phyloP scores from a whole-genome alignment of 257 asterid species.

The Capsicum baccatum region DNA sequence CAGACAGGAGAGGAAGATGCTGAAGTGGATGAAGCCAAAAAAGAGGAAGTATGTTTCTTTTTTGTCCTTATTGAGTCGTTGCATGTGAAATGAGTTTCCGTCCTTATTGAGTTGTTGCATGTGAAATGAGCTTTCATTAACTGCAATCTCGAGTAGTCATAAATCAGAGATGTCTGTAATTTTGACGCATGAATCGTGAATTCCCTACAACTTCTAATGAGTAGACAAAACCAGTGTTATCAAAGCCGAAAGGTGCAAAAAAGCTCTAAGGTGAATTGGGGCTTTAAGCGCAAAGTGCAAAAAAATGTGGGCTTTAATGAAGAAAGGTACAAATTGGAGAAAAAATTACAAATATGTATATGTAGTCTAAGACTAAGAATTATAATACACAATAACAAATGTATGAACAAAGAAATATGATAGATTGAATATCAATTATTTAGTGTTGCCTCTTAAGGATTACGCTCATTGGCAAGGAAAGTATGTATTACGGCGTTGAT shows the following conservation, averaged over 20 bases:
- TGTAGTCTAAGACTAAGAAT: conserved; percentile 12
- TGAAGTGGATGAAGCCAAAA: conserved; percentile 62
- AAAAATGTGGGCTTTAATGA: background rate
- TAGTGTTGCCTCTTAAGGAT: background rate
- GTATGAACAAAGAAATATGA: background rate
- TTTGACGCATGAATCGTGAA: conserved; percentile 10
- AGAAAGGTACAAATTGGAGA: background rate
- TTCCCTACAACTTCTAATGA: background rate
- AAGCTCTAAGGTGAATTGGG: background rate
- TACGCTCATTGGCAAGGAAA: background rate
- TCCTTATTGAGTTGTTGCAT: conserved; percentile 28
- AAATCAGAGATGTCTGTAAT: background rate
- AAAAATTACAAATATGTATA: background rate
- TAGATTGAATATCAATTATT: background rate
- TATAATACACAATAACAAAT: background rate
- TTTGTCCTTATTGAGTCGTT: conserved; percentile 28
- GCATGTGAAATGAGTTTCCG: background rate
- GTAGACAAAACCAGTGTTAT: background rate
- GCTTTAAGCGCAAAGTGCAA: background rate
- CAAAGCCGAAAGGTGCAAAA: background rate
- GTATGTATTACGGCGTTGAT: background rate
- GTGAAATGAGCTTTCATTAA: background rate
- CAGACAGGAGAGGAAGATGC: conserved; percentile 58
- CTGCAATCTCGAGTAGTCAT: background rate
- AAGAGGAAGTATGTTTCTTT: conserved; percentile 69